Base-by-base conservation (phyloP, 78 protist species). In the Cavenderia fasciculata region DNA sequence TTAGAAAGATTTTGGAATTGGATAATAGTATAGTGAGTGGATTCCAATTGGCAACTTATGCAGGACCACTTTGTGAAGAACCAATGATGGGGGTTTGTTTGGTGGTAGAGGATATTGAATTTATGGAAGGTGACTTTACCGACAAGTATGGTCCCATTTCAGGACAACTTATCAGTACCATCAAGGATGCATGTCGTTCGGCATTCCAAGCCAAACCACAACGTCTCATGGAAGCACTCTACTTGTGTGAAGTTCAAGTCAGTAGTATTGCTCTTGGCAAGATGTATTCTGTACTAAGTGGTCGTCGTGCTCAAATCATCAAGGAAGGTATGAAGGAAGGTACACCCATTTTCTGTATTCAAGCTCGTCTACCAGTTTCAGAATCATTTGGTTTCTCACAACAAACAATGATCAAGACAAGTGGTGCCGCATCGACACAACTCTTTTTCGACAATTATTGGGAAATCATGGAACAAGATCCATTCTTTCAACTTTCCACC, bases 11-110 rank as follows among this genome's bases (percentile, higher is more conserved):
- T 18, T 63, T 51, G 23, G 93, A 85, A 19, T 25, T 94, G 33
- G 94, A 92, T 23, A 89, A 74, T 66, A 61, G 66, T 38, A 74
- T 98, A 12, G 87, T 96, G 2, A 40, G 92, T 10, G 99, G 99
- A 2, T 98, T 98, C 72, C 99, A 98, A 77, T 29, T 97, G 52
- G 98, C 98, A 1, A 62, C 93, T 10, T 14, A 46, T 4, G 47
- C 76, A 2, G 99, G 99, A 2, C 99, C 99, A 7, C 34, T 98
- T 21, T 98, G 99, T 86, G 98, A 95, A 8, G 99, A 99, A 65
- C 99, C 99, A n/a, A 72, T 98, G 95, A 59, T 10, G 31, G 98
- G 98, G 2, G 99, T 98, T 19, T 38, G 86, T 41, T 54, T 97
- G 36, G 78, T 84, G 4, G 43, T 98, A 2, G 93, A 87, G n/a